Conservation (phyloP, 805 yeast genomes). For the Candida nonsorbophila region DNA sequence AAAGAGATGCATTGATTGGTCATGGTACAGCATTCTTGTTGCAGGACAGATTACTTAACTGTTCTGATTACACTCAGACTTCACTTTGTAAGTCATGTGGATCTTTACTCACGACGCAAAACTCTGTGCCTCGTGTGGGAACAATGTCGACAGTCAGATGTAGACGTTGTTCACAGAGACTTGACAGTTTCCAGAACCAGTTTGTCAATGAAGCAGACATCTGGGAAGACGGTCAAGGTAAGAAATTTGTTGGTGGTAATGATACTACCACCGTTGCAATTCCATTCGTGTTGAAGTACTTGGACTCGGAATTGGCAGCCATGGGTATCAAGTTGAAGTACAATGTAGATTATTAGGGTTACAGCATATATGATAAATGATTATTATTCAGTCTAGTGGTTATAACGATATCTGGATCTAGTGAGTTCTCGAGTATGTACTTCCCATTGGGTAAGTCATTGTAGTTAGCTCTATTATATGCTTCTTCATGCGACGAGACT, state of each 20-base stretch:
- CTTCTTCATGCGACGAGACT: conserved; percentile 42
- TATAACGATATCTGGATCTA: conserved; percentile 11
- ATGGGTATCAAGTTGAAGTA: conserved; percentile 95
- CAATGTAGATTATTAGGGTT: conserved; percentile 49
- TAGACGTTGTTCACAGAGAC: conserved; percentile 79
- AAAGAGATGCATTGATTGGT: conserved; percentile 97
- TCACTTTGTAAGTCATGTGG: conserved; percentile 91
- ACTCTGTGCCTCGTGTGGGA: conserved; percentile 88
- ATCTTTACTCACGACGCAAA: conserved; percentile 81
- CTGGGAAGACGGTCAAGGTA: conserved; percentile 98
- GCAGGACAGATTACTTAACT: conserved; percentile 91
- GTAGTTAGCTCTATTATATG: conserved; percentile 42
- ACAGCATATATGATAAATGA: conserved; percentile 5
- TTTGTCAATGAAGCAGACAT: conserved; percentile 64
- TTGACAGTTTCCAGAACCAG: conserved; percentile 49
- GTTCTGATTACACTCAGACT: conserved; percentile 93
- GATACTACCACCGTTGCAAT: conserved; percentile 94
- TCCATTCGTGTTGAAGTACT: conserved; percentile 91
- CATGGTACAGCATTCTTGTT: conserved; percentile 95
- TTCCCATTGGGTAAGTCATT: conserved; percentile 67
- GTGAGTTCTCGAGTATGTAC: conserved; percentile 21
- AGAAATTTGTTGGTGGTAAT: conserved; percentile 84
- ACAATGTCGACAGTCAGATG: conserved; percentile 73
- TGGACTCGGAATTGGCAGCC: conserved; percentile 93
- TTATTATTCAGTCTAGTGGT: conserved; percentile 4